Conservation (phyloP, 2,329 filamentous ascomycete species). For the Periconia digitata region DNA sequence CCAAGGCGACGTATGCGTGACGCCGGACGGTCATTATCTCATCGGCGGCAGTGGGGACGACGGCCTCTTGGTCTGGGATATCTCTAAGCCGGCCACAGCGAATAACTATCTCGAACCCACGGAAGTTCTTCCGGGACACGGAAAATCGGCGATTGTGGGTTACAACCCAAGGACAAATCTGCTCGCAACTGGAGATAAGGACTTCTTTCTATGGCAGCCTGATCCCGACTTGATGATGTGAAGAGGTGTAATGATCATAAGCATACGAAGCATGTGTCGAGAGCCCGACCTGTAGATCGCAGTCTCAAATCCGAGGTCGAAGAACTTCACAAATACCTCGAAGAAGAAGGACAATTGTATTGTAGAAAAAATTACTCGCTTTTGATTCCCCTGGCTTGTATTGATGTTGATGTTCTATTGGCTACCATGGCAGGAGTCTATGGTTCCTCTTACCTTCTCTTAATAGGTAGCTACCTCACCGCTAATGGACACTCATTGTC, state of each 20-base stretch:
- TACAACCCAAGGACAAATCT: constrained; percentile 93
- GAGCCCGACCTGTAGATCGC: too few species aligned
- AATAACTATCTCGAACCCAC: constrained; percentile 65
- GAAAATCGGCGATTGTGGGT: constrained; percentile 72
- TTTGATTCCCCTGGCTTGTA: too few species aligned
- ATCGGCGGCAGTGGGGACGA: constrained; percentile 72
- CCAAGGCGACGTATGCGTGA: constrained; percentile 82
- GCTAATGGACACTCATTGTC: too few species aligned
- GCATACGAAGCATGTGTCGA: too few species aligned
- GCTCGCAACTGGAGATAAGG: constrained; percentile 85
- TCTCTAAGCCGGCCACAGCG: constrained; percentile 53
- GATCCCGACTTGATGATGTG: constrained; percentile 47
- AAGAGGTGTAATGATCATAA: constrained; percentile 5
- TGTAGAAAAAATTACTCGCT: too few species aligned
- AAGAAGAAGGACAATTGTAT: too few species aligned
- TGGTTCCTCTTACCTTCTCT: too few species aligned
- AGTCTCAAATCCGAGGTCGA: too few species aligned
- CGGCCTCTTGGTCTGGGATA: constrained; percentile 86
- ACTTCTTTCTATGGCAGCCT: constrained; percentile 57
- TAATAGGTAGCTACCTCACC: too few species aligned
- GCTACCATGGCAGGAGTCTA: too few species aligned
- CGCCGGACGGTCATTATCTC: constrained; percentile 85
- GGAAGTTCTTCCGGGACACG: constrained; percentile 62
- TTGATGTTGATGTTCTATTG: too few species aligned
- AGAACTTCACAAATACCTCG: too few species aligned